phyloP scores from a whole-genome alignment of 2,329 filamentous ascomycete genomes.

The Colletotrichum sp. region DNA sequence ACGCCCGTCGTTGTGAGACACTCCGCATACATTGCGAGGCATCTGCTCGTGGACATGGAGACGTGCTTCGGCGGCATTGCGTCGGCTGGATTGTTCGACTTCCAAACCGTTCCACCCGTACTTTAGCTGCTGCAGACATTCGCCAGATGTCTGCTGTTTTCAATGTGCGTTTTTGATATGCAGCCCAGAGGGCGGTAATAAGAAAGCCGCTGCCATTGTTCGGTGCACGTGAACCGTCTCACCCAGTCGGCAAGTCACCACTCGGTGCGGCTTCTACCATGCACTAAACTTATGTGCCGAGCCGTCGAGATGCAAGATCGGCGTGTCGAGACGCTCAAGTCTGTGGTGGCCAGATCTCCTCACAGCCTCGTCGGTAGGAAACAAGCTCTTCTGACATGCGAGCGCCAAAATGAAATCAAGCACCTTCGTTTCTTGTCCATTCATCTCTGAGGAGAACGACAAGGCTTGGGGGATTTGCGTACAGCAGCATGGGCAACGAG shows the following conservation, averaged over 20 bases:
- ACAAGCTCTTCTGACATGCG: neutral
- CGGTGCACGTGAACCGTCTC: neutral
- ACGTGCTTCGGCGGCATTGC: neutral
- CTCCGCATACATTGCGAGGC: neutral
- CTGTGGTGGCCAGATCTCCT: neutral
- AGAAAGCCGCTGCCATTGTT: neutral
- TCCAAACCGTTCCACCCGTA: neutral
- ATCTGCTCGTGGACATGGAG: neutral
- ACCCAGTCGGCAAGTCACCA: neutral
- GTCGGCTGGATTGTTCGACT: neutral
- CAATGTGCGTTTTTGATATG: neutral
- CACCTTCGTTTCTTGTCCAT: neutral
- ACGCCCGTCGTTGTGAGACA: constrained; percentile 16
- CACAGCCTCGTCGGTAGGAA: neutral
- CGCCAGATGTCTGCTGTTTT: neutral
- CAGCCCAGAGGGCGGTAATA: neutral
- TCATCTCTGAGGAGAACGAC: neutral
- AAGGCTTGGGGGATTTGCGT: neutral
- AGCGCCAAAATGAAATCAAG: neutral
- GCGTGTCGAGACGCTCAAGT: neutral
- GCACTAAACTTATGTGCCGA: constrained; percentile 1
- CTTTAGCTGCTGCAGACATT: neutral
- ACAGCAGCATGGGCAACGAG: neutral
- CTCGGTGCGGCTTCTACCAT: neutral
- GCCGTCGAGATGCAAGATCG: neutral